Conservation (phyloP, 805 yeast genomes). For the Yarrowia keelungensis region DNA sequence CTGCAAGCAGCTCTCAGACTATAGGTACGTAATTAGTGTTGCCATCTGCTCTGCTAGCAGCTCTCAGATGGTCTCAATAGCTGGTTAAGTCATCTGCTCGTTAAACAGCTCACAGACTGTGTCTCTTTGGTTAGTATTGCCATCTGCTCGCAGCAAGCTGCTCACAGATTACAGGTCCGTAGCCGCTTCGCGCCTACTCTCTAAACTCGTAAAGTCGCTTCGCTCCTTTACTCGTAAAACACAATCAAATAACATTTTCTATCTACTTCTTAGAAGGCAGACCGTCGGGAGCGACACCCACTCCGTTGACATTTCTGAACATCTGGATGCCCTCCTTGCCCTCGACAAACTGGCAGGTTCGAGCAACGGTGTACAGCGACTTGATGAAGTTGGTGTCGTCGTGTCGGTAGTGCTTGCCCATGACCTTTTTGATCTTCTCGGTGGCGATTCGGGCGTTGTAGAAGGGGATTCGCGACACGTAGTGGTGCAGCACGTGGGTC, state of each 20-base stretch:
- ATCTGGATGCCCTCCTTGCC: constrained; percentile 70
- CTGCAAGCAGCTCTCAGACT: no score
- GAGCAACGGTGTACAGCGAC: constrained; percentile 63
- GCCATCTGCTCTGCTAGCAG: no score
- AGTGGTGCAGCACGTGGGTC: constrained; percentile 89
- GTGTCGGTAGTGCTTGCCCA: constrained; percentile 80
- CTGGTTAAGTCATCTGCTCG: no score
- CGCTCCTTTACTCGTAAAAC: not conserved
- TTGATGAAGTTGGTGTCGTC: constrained; percentile 75
- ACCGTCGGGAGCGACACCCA: constrained; percentile 53
- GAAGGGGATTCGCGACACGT: constrained; percentile 82
- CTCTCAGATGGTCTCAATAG: no score
- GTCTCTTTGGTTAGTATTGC: no score
- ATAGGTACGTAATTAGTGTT: no score
- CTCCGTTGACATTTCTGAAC: constrained; percentile 74
- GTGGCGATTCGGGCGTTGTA: constrained; percentile 79
- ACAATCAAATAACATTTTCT: constrained; percentile 36
- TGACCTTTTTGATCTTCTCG: constrained; percentile 77
- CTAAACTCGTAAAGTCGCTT: no score
- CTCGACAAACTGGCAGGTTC: constrained; percentile 75
- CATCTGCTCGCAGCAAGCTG: no score
- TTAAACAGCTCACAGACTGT: no score
- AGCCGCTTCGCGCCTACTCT: not conserved
- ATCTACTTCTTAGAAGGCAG: constrained; percentile 38
- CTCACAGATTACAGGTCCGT: no score